Evolutionary conservation across 805 yeast genomes (phyloP).

Genomic region (Pichia heedii): DNA sequence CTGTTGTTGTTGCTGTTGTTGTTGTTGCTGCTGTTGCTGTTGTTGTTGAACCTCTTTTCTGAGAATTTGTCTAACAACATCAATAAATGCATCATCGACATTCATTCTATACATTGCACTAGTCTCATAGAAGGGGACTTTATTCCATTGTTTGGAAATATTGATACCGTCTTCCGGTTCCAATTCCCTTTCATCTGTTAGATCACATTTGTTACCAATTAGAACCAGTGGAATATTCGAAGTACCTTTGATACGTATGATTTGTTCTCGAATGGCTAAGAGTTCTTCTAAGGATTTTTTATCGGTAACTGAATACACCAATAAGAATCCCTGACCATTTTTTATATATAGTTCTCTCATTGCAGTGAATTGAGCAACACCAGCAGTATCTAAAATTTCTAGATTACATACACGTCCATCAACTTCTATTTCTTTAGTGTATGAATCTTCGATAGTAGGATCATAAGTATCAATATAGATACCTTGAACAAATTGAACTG

Average conservation of each 20-base stretch:
- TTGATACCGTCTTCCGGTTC: conserved; percentile 75
- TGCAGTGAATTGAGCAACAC: conserved; percentile 84
- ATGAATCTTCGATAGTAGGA: conserved; percentile 96
- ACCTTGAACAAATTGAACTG: conserved; percentile 88
- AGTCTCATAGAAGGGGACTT: conserved; percentile 86
- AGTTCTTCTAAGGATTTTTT: conserved; percentile 66
- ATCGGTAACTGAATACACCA: conserved; percentile 53
- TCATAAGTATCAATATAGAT: conserved; percentile 86
- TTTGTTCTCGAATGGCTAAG: conserved; percentile 73
- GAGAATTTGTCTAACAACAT: conserved; percentile 83
- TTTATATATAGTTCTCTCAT: conserved; percentile 86
- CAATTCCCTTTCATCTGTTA: conserved; percentile 64
- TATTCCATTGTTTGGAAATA: conserved; percentile 80
- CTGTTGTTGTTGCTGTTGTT: conserved; percentile 15
- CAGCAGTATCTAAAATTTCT: conserved; percentile 64
- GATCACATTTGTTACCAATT: conserved; percentile 87
- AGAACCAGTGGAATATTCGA: conserved; percentile 78
- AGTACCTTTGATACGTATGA: conserved; percentile 71
- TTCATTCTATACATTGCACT: conserved; percentile 86
- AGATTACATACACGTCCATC: conserved; percentile 82
- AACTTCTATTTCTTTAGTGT: conserved; percentile 77
- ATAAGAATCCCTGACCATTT: conserved; percentile 67
- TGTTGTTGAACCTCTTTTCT: conserved; percentile 46
- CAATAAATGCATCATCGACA: conserved; percentile 85
- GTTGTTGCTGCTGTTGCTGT: conserved; percentile 10